Evolutionary conservation across 345 rosid genomes (phyloP), one percentile per base, ranked within the genome.

Genomic region (Hirschfeldia incana): DNA sequence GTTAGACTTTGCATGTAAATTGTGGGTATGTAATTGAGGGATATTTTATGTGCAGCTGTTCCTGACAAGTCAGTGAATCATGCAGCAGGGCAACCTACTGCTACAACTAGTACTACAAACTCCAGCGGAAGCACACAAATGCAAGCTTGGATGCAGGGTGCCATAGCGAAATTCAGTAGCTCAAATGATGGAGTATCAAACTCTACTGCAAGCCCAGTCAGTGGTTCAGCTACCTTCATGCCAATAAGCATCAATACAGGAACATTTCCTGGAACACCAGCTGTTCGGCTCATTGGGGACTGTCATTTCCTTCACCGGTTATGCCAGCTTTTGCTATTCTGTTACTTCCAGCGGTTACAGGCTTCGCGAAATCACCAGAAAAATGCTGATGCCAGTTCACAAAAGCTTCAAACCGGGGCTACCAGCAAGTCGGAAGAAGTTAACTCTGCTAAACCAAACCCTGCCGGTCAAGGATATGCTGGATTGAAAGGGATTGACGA

Each of bases 81-180:
- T 84, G 39, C 85, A 90, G 97, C 87, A 70, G 94, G 91, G 81
- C 98, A 93, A 88, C 71, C 78, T 51, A 34, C 60, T 53, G 27
- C 78, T 78, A 90, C 82, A 49, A 33, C 78, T 77, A 90, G 78
- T 36, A 4, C 76, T 26, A 75, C 95, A 75, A 92, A 91, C 83
- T 85, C 98, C 68, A 87, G 93, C 28, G 98, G 99, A 80, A 95
- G 89, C 84, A 90, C 98, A 69, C 99, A 87, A 82, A 81, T 96
- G 94, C 97, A 96, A 84, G 98, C 98, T 78, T 96, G 99, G 98
- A 94, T 96, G 64, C 98, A 96, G 73, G 97, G 98, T 77, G 97
- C 97, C 36, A 91, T 96, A 85, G 98, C 97, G 21, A 95, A 95
- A 89, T 93, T 93, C 83, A 93, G 97, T 78, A 89, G 90, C 86